These are phyloP conservation scores for Acacia melanoxylon DNA, from an alignment of 306 rosid species.

Conservation along the genomic window DNA sequence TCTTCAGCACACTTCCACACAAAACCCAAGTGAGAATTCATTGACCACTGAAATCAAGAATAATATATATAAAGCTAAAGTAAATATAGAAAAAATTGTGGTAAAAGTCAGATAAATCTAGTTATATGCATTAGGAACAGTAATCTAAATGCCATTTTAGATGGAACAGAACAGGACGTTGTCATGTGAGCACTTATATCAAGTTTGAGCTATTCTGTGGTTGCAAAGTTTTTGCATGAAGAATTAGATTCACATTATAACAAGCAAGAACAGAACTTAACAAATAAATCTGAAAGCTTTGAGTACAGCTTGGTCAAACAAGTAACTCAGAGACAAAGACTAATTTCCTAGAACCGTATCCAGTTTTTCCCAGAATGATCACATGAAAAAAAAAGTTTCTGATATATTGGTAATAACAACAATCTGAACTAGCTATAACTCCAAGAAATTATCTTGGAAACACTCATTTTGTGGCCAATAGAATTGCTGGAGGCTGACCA, in stretches of 20 bases:
- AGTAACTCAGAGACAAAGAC: neutral
- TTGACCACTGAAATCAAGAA: slow-evolving; percentile 37
- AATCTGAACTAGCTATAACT: slow-evolving; percentile 31
- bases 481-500: slow-evolving; percentile 57
- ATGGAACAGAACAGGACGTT: slow-evolving; percentile 21
- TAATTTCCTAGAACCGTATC: neutral
- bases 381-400: neutral
- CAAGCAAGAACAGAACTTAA: neutral
- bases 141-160: slow-evolving; percentile 11
- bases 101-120: slow-evolving; percentile 1
- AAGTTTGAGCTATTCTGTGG: neutral
- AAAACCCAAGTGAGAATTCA: slow-evolving; percentile 70
- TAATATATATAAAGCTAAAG: slow-evolving; percentile 22
- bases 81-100: slow-evolving; percentile 20
- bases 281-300: neutral
- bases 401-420: neutral
- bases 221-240: neutral
- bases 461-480: slow-evolving; percentile 38
- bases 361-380: neutral
- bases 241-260: slow-evolving; percentile 31
- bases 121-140: neutral
- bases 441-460: slow-evolving; percentile 35
- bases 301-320: neutral
- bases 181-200: slow-evolving; percentile 23
- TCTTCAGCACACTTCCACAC: slow-evolving; percentile 42